Conservation (phyloP, 75 land plant species). For the Azolla pinnata region DNA sequence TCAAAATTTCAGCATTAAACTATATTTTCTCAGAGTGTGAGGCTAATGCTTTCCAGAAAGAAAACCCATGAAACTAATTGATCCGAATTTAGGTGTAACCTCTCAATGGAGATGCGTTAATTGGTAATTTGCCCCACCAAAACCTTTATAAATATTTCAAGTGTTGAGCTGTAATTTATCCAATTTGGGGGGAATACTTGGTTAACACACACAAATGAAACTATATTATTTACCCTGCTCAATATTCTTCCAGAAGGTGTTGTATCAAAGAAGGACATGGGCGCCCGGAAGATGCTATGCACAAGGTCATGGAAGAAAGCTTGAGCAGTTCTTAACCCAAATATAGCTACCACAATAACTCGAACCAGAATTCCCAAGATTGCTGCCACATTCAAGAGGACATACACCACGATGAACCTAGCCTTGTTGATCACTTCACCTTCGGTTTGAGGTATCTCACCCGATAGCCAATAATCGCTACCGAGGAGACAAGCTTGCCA, state of each 20-base stretch:
- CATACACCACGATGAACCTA: conserved; percentile 55
- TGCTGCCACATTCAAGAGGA: conserved; percentile 38
- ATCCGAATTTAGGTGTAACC: too few species aligned
- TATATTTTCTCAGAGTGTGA: too few species aligned
- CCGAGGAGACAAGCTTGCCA: conserved; percentile 65
- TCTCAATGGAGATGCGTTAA: too few species aligned
- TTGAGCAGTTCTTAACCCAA: conserved; percentile 78
- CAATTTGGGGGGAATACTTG: too few species aligned
- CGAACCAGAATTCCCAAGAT: conserved; percentile 35
- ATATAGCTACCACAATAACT: conserved; percentile 23
- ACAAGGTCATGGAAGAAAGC: conserved; percentile 63
- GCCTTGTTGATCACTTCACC: conserved; percentile 33
- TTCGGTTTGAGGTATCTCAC: conserved; percentile 57
- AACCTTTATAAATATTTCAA: too few species aligned
- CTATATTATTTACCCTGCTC: conserved; percentile 86
- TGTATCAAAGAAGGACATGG: conserved; percentile 99
- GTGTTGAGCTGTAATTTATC: too few species aligned
- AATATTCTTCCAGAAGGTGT: conserved; percentile 97
- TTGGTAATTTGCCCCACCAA: too few species aligned
- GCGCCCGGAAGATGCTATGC: conserved; percentile 72
- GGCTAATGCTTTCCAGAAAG: too few species aligned
- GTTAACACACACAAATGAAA: too few species aligned
- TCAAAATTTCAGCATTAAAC: too few species aligned
- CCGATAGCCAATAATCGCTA: conserved; percentile 90
- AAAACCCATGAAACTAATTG: too few species aligned